These are phyloP conservation scores for Lentithecium fluviatile DNA, from an alignment of 495 filamentous ascomycete species.

Conservation along the genomic window DNA sequence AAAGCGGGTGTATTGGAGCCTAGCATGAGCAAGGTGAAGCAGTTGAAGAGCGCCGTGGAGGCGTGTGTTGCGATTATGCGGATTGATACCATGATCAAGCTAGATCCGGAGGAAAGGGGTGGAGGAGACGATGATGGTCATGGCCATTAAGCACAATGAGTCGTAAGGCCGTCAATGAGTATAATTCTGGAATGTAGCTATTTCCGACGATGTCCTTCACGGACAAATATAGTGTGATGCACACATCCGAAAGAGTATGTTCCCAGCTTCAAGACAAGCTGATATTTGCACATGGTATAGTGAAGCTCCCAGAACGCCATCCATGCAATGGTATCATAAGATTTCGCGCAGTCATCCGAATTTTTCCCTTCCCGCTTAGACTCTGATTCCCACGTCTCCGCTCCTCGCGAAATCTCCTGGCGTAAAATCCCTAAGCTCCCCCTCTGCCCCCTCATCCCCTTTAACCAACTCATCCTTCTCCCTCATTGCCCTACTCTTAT, in stretches of 20 bases:
- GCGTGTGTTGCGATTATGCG: constrained; percentile 99
- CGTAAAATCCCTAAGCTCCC: constrained; percentile 6
- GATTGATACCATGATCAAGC: constrained; percentile 97
- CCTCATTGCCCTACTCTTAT: constrained; percentile 16
- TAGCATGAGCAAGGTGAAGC: constrained; percentile 96
- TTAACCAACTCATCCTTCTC: constrained; percentile 25
- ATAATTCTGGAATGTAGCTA: too few species aligned
- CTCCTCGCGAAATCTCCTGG: constrained; percentile 20
- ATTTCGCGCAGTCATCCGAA: background rate
- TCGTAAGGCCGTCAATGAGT: background rate
- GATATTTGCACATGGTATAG: too few species aligned
- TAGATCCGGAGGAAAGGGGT: constrained; percentile 83
- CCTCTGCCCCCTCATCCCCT: background rate
- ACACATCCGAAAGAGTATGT: too few species aligned
- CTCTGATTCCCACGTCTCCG: background rate
- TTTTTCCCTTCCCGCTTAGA: background rate
- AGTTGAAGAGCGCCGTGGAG: constrained; percentile 97
- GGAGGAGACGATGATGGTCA: constrained; percentile 75
- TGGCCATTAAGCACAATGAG: constrained; percentile 50
- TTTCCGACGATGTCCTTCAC: too few species aligned
- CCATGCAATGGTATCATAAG: constrained; percentile 18
- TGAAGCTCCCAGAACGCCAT: background rate
- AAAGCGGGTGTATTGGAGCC: constrained; percentile 96
- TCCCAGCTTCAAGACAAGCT: too few species aligned
- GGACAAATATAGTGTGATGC: too few species aligned